phyloP scores from a whole-genome alignment of 2,329 filamentous ascomycete genomes.

The Dothistroma pini region DNA sequence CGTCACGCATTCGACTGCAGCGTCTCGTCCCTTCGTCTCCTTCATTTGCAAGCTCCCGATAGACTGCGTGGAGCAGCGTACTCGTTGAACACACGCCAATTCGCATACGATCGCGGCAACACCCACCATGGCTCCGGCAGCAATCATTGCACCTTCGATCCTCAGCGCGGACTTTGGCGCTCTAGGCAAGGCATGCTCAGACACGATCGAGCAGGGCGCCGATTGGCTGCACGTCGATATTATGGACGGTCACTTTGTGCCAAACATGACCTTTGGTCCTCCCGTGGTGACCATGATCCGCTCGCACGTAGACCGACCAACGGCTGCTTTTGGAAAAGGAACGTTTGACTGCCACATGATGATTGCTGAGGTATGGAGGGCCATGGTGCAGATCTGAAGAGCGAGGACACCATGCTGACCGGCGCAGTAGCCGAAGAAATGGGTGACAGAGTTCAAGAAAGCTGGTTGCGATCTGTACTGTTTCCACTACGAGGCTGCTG shows the following conservation, averaged over 20 bases:
- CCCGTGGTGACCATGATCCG: conserved; percentile 95
- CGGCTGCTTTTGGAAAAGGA: conserved; percentile 67
- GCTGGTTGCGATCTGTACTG: conserved; percentile 98
- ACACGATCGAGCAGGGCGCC: conserved; percentile 79
- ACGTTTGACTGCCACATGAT: conserved; percentile 99
- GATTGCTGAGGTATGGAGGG: conserved; percentile 78
- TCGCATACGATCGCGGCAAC: background rate
- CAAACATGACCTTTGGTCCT: conserved; percentile 95
- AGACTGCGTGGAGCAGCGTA: background rate
- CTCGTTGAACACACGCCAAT: background rate
- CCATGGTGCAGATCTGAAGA: background rate
- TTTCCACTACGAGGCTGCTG: conserved; percentile 97
- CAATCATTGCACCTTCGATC: conserved; percentile 98
- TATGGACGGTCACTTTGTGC: conserved; percentile 98
- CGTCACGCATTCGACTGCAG: background rate
- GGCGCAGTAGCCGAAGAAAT: conserved; percentile 77
- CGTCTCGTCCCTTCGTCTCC: background rate
- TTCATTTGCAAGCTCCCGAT: background rate
- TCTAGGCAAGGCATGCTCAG: conserved; percentile 79
- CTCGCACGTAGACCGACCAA: conserved; percentile 73
- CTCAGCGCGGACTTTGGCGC: conserved; percentile 93
- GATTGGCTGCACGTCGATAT: conserved; percentile 97
- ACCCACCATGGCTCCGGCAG: conserved; percentile 71
- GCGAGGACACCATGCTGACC: conserved; percentile 22
- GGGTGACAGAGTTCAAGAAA: conserved; percentile 91